These are phyloP conservation scores for Myrmaecium sp. DNA, from an alignment of 2,329 filamentous ascomycete species.

Conservation along the genomic window DNA sequence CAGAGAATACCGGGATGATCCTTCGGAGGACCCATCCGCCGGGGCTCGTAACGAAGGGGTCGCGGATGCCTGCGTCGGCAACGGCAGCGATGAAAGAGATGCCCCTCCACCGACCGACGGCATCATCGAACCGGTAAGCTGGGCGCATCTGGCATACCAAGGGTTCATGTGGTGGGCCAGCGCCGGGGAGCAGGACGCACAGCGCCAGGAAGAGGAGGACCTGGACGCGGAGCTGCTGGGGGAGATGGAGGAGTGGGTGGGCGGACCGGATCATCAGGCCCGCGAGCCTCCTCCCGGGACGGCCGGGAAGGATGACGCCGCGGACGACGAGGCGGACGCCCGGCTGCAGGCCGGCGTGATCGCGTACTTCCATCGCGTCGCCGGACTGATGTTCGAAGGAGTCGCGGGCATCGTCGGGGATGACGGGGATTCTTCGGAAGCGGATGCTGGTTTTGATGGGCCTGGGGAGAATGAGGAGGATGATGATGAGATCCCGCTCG, in stretches of 20 bases:
- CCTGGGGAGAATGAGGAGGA: too few species aligned
- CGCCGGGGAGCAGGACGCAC: slow-evolving; percentile 52
- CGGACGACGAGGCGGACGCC: slow-evolving; percentile 19
- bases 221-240: slow-evolving; percentile 28
- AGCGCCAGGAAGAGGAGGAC: slow-evolving; percentile 36
- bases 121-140: slow-evolving; percentile 39
- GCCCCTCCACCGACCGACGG: slow-evolving; percentile 20
- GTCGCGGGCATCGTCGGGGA: slow-evolving; percentile 47
- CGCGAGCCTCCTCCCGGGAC: neutral
- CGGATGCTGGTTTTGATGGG: slow-evolving; percentile 27
- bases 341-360: slow-evolving; percentile 47
- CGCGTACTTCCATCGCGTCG: slow-evolving; percentile 66
- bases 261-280: neutral
- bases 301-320: slow-evolving; percentile 3
- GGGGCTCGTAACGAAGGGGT: neutral
- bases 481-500: slow-evolving; percentile 20
- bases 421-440: too few species aligned
- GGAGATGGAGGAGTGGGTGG: slow-evolving; percentile 20
- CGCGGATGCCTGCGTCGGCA: neutral
- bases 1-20: neutral
- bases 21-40: neutral
- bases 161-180: slow-evolving; percentile 87
- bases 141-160: slow-evolving; percentile 61
- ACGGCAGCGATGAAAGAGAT: neutral
- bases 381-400: slow-evolving; percentile 45